Evolutionary conservation across 768 basidiomycete species (phyloP), one percentile per base, ranked within the genome.

Genomic region (Kwoniella shandongensis): DNA sequence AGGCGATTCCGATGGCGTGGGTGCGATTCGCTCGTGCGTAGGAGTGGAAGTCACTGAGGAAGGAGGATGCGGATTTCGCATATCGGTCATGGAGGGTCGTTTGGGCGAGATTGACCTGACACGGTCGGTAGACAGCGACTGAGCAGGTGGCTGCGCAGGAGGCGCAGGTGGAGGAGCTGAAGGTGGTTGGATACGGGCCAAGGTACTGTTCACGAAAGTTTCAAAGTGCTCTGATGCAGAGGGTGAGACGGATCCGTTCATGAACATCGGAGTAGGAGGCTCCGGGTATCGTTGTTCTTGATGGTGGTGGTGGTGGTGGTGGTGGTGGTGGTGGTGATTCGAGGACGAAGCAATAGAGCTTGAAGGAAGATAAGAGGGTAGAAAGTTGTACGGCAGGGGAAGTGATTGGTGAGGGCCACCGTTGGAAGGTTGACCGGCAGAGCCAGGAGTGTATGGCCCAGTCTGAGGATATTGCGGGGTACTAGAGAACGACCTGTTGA

Each of bases 31-130:
- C 53, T 27, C 61, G 36, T 51, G 67, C 23, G 50, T 65, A 1
- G 70, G 70, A 0, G 69, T 71, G 1, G 65, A 59, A 20, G 63
- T 38, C 12, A 51, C 50, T 15, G 57, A 57, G 6, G 57, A 57
- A 30, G 61, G 54, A 11, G 53, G 54, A 36, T 58, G 41, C 11
- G 56, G 56, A 15, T 48, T 51, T 17, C 56, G 29, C 56, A 51
- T 58, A 38, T 18, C 36, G 26, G 46, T 22, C 56, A 58, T 58
- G 3, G 56, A 51, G 5, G 32, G 13, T 25, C 49, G 38, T 27
- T 46, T 11, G n/a, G 53, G 53, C 2, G 53, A 54, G 2, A 8
- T 18, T 11, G 40, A 23, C 12, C 39, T 29, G n/a, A 25, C 39
- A 18, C 6, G 17, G 27, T 42, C 27, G 12, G 32, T 15, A 35